Base-by-base conservation (phyloP, 2,329 filamentous ascomycete species). In the Aureobasidium melanogenum region DNA sequence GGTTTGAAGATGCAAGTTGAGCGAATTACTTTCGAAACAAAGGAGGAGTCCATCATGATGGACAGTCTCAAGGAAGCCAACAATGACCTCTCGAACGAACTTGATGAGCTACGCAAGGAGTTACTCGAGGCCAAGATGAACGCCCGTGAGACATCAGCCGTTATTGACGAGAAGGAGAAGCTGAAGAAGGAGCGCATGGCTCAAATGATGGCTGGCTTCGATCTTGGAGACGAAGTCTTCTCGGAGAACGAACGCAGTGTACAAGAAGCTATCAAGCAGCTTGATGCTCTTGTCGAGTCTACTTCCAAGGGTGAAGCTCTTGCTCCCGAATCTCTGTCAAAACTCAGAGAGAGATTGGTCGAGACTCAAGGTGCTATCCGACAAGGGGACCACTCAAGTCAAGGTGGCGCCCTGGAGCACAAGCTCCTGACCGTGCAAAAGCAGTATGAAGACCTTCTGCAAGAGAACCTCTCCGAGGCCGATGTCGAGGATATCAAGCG, bases 151-250 rank as follows among this genome's bases (percentile, higher is more conserved):
- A 93, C 89, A 1, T 91, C 85, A 47, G 91, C 91, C 9, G 88
- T 91, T 17, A 79, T 95, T 22, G 93, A 97, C 68, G 94, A 97
- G 76, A 99, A 99, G 81, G 95, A 97, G 77, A 93, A 91, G 81
- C 92, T 91, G 79, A 99, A 99, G 82, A 91, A 92, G 0, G 94
- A 99, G 78, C 94, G 95, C 77, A 99, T 99, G 94, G 94, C 94
- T 46, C 89, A 97, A 82, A 99, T 99, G 94, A 97, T 99, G 93
- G 94, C 94, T 63, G 91, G 93, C 3, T 97, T 99, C 69, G 93
- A 99, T 70, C 84, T 99, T 36, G 93, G 91, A 47, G 88, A 88
- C 52, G 92, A 97, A 62, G 87, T 95, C 34, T 96, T 97, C 73
- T 96, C 91, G 67, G 89, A 94, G 62, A 96, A 96, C 68, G 94